Evolutionary conservation across 2,329 filamentous ascomycete species (phyloP).

Genomic region (Trichophyton equinum): DNA sequence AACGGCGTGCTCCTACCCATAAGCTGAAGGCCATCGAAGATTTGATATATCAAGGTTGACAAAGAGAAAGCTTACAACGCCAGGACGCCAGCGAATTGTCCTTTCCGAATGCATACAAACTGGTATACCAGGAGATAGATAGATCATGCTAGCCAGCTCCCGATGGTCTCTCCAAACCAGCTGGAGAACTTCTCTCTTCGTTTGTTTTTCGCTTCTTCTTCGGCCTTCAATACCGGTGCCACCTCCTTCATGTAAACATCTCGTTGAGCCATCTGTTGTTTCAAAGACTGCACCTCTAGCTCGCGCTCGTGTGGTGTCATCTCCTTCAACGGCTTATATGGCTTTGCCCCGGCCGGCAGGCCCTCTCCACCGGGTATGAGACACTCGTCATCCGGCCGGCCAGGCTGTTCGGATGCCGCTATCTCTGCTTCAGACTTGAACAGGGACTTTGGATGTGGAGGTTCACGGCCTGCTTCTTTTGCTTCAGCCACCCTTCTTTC

Average conservation of each 20-base stretch:
- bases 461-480: slow-evolving; percentile 30
- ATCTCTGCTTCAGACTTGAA: slow-evolving; percentile 28
- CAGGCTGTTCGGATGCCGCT: slow-evolving; percentile 4
- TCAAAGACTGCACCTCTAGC: slow-evolving; percentile 30
- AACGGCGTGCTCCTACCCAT: too few species aligned
- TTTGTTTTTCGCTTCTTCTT: slow-evolving; percentile 27
- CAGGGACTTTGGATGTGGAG: slow-evolving; percentile 33
- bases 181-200: slow-evolving; percentile 28
- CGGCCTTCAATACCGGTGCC: slow-evolving; percentile 25
- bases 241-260: slow-evolving; percentile 28
- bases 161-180: slow-evolving; percentile 35
- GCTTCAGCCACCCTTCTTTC: slow-evolving; percentile 59
- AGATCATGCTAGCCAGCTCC: slow-evolving; percentile 28
- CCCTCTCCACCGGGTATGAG: slow-evolving; percentile 27
- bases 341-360: slow-evolving; percentile 25
- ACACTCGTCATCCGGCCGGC: slow-evolving; percentile 14
- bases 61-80: background rate
- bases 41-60: too few species aligned
- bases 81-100: background rate
- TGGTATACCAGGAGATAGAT: too few species aligned
- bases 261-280: slow-evolving; percentile 27
- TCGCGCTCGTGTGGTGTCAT: slow-evolving; percentile 37
- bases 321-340: slow-evolving; percentile 28
- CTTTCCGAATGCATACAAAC: too few species aligned
- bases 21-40: too few species aligned